phyloP scores from a whole-genome alignment of 1,139 yeast genomes.

The Lodderomyces orthopsilosis region DNA sequence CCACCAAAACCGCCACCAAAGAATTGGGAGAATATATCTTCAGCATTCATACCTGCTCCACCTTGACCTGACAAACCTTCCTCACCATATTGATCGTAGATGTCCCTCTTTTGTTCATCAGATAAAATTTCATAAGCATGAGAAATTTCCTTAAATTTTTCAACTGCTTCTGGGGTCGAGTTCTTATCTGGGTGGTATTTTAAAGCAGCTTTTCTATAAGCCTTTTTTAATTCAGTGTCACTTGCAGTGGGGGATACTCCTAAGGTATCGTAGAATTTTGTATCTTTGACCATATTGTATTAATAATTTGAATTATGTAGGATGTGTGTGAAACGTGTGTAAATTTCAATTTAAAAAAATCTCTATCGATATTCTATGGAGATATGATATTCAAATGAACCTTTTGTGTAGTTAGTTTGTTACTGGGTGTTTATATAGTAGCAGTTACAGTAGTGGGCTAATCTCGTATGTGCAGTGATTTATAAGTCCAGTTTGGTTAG shows the following conservation, averaged over 20 bases:
- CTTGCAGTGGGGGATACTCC: constrained; percentile 80
- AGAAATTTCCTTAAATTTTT: constrained; percentile 88
- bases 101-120: constrained; percentile 83
- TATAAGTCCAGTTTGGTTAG: neutral
- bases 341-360: too few species aligned
- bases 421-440: too few species aligned
- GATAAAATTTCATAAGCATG: constrained; percentile 87
- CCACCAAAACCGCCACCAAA: constrained; percentile 64
- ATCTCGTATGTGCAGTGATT: too few species aligned
- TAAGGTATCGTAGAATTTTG: constrained; percentile 79
- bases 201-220: constrained; percentile 89
- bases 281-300: constrained; percentile 75
- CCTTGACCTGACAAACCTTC: constrained; percentile 85
- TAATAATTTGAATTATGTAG: neutral
- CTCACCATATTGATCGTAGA: constrained; percentile 88
- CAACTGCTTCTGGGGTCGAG: constrained; percentile 82
- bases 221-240: constrained; percentile 86
- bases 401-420: too few species aligned
- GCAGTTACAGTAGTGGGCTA: too few species aligned
- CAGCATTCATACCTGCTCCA: constrained; percentile 76
- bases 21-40: constrained; percentile 90
- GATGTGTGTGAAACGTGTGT: neutral
- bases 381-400: too few species aligned
- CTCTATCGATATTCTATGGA: neutral
- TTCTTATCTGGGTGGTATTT: constrained; percentile 94